Conservation (phyloP, 2,329 filamentous ascomycete genomes). For the Cercospora canescens region DNA sequence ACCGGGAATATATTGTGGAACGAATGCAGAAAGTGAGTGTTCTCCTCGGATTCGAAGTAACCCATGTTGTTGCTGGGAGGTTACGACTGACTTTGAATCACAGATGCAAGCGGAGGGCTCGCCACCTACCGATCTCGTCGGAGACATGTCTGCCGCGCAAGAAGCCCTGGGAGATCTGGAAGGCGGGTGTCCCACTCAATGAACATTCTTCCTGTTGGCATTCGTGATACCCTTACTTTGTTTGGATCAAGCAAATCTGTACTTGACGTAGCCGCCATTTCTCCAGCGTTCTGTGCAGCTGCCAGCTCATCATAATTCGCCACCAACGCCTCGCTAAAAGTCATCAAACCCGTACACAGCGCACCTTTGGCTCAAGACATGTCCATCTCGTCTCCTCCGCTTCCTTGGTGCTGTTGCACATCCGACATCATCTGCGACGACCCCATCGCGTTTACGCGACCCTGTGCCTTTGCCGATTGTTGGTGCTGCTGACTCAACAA, state of each 20-base stretch:
- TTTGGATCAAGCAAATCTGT: conserved; percentile 6
- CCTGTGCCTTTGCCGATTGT: conserved; percentile 8
- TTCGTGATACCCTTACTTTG: conserved; percentile 35
- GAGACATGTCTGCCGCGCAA: conserved; percentile 82
- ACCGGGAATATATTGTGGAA: conserved; percentile 92
- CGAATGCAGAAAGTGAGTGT: conserved; percentile 88
- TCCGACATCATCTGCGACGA: conserved; percentile 3
- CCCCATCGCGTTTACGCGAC: background rate
- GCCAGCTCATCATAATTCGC: background rate
- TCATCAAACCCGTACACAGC: background rate
- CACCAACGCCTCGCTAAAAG: conserved; percentile 32
- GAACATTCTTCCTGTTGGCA: conserved; percentile 18
- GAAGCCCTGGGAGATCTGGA: conserved; percentile 61
- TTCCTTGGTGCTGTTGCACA: conserved; percentile 26
- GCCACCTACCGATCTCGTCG: conserved; percentile 86
- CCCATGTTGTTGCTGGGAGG: background rate
- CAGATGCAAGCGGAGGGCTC: conserved; percentile 97
- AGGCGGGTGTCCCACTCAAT: conserved; percentile 64
- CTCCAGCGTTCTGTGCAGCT: background rate
- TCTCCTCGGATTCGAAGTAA: background rate
- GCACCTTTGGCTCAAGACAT: conserved; percentile 22
- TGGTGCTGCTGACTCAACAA: conserved; percentile 46
- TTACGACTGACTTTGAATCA: background rate
- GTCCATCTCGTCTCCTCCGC: conserved; percentile 40
- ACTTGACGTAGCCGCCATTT: background rate